Evolutionary conservation across 768 basidiomycete genomes (phyloP).

Genomic region (Hebeloma cylindrosporum): DNA sequence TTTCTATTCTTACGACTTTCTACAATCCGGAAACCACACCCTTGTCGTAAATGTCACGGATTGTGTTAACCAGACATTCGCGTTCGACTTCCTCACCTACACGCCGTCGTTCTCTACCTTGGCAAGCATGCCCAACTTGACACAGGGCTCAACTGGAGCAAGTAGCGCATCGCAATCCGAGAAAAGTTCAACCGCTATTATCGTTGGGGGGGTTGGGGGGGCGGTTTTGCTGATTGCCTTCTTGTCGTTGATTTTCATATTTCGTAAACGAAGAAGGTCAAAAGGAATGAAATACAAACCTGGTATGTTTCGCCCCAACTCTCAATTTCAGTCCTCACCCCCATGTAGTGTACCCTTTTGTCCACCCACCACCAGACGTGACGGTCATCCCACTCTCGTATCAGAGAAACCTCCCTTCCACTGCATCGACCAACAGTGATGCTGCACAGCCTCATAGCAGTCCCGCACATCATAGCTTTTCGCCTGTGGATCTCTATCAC

Average conservation of each 20-base stretch:
- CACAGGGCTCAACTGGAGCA: not conserved
- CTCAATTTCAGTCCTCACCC: not conserved
- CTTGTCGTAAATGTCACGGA: conserved; percentile 23
- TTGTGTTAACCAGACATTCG: conserved; percentile 23
- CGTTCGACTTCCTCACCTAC: conserved; percentile 29
- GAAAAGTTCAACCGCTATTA: conserved; percentile 1
- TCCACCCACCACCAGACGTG: not conserved
- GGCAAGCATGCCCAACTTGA: conserved; percentile 17
- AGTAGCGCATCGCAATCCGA: not conserved
- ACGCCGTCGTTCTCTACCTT: conserved; percentile 22
- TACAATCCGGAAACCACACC: conserved; percentile 24
- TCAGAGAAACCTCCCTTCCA: not conserved
- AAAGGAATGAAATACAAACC: not conserved
- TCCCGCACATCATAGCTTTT: not conserved
- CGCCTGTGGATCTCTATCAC: not conserved
- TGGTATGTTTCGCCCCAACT: conserved; percentile 1
- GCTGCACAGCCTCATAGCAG: not conserved
- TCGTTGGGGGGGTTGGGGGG: conserved; percentile 3
- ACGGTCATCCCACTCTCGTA: not conserved
- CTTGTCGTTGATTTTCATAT: conserved; percentile 2
- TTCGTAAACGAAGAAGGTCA: not conserved
- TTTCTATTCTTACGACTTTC: conserved; percentile 22
- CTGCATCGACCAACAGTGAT: not conserved
- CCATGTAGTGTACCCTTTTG: conserved; percentile 6
- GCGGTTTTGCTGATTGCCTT: conserved; percentile 2